Percentiles rank a stretch among this genome's conserved stretches.
These are phyloP conservation scores for Zymoseptoria ardabiliae DNA, from an alignment of 2,329 filamentous ascomycete genomes.

Conservation along the genomic window DNA sequence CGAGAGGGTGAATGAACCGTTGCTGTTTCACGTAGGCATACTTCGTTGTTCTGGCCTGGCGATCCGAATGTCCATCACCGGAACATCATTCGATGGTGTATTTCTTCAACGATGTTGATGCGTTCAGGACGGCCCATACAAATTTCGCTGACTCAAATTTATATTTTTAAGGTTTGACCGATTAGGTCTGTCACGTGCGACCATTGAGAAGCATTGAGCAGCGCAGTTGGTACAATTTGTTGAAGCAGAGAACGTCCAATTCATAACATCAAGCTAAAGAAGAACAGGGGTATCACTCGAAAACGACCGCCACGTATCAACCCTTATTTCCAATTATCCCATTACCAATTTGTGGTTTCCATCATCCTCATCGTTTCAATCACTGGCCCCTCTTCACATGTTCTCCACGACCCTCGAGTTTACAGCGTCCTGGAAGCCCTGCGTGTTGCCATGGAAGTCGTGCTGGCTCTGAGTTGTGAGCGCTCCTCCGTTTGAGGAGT, in stretches of 20 bases:
- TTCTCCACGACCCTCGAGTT: slow-evolving; percentile 78
- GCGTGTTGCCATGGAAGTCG: slow-evolving; percentile 34
- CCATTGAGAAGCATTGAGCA: not conserved
- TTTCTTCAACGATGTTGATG: not conserved
- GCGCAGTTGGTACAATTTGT: not conserved
- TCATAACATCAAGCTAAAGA: not conserved
- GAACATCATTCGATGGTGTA: not conserved
- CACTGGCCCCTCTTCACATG: slow-evolving; percentile 51
- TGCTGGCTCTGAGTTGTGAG: slow-evolving; percentile 12
- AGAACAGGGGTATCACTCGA: not conserved
- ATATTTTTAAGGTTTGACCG: not conserved
- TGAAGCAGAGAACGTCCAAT: not conserved
- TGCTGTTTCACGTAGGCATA: not conserved
- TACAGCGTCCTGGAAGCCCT: slow-evolving; percentile 66
- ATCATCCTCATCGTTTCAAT: not conserved
- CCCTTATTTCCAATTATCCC: not conserved
- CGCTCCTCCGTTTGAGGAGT: slow-evolving; percentile 9
- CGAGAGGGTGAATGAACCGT: not conserved
- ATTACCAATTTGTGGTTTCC: not conserved
- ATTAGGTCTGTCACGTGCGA: not conserved
- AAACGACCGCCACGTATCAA: not conserved
- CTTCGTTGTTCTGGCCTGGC: not conserved
- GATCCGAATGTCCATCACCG: not conserved
- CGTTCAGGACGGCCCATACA: slow-evolving; percentile 5
- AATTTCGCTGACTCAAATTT: not conserved